Base-by-base conservation (phyloP, 208 protist genomes). In the Leishmania braziliensis region DNA sequence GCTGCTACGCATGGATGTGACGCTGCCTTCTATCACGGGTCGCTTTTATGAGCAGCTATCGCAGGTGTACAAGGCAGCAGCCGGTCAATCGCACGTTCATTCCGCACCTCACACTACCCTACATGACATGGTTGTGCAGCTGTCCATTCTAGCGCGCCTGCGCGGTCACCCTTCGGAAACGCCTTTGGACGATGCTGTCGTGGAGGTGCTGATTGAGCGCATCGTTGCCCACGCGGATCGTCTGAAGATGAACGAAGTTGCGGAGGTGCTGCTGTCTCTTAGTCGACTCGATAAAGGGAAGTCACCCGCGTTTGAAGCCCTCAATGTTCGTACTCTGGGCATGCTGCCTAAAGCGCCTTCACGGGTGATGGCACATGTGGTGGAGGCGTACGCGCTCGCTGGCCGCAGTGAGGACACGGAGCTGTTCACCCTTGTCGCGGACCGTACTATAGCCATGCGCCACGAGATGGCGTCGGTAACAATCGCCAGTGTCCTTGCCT, bases 361-460 rank as follows among this genome's bases (percentile, higher is more conserved):
- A 23, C 79, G 84, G 26, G 81, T 83, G 16, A 77, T 97, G 74
- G 85, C 88, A 23, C 84, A 90, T 69, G 75, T 96, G 6, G 79
- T 88, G 16, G 77, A 89, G 26, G 94, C 94, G 48, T 95, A 90
- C 85, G 84, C 91, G 16, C 75, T 78, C 23, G 80, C 86, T 14
- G 75, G 79, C 1, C 86, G 83, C 1, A 74, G 82, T 33, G 84
- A 93, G 70, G 85, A 85, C 48, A 65, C 74, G 53, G 94, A 97
- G 79, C 87, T 97, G 23, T 96, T 96, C 77, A 83, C 86, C n/a
- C 74, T 96, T 53, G 77, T 93, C 43, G 91, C 94, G 0, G 91
- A 97, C 65, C 88, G 94, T n/a, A 84, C 84, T 50, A 50, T 94
- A 9, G 88, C 84, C 46, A 84, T 84, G 80, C 91, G 92, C 77